Evolutionary conservation across 805 yeast genomes (phyloP), one percentile per base, ranked within the genome.

Genomic region (Tetrapisispora nanseiensis): DNA sequence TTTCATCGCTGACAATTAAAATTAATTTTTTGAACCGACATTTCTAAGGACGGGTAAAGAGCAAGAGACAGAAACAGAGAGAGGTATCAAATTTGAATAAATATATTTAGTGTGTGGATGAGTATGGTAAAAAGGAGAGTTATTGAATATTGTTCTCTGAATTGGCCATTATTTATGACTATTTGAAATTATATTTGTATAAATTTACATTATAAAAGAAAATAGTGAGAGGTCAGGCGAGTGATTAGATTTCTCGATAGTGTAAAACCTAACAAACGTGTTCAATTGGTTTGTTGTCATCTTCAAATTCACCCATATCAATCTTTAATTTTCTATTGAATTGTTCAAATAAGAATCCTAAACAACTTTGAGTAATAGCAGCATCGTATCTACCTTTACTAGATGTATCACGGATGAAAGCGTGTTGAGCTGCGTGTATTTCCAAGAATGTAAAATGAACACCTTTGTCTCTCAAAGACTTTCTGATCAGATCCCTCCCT

Each of bases 301-400:
- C 79, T 41, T 74, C 84, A 48, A 67, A 68, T 15, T 75, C 80
- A 22, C 90, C 90, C 42, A 78, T 67, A 46, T 82, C 86, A 30
- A 75, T 67, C 60, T 73, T 76, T 61, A 84, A 69, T 51, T 70
- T 71, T 51, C 94, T 71, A 61, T 80, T 73, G 62, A 83, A 84
- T 57, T 82, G 68, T 54, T 84, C 92, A 40, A 71, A 68, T 51
- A 83, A 59, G 71, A 84, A 79, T 19, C 76, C 81, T 50, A 78
- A 64, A 55, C 90, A 80, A 24, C 76, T 67, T 48, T 70, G 67
- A 18, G 92, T 82, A 42, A 79, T 73, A 1, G 86, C 86, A n/a
- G 86, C 76, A 58, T 83, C 92, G 55, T 75, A 83, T 53, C 92
- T 68, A n/a, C 85, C 94, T 63, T 82, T 83, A 49, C 86, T 78